phyloP scores from a whole-genome alignment of 179 eudicot genomes.

The Silene coronaria region DNA sequence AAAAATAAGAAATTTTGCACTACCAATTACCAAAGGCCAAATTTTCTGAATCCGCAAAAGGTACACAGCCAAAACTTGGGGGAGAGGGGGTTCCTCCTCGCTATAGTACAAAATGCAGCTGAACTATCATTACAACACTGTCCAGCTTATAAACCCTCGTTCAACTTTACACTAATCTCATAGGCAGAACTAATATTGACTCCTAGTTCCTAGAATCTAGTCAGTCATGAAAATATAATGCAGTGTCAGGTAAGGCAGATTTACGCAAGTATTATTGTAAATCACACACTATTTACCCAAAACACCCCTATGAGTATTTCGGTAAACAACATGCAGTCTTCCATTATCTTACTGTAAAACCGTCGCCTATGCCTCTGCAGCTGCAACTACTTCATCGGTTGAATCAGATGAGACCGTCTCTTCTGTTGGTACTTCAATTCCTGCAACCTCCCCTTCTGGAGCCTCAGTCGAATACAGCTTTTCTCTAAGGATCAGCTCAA shows the following conservation, averaged over 20 bases:
- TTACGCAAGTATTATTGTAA: background rate
- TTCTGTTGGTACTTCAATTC: conserved; percentile 26
- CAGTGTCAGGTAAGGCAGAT: too few relatives aligned
- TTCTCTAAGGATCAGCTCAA: conserved; percentile 45
- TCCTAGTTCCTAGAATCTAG: background rate
- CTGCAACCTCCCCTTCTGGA: conserved; percentile 14
- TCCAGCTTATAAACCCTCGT: background rate
- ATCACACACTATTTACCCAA: background rate
- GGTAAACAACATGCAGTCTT: background rate
- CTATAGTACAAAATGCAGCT: background rate
- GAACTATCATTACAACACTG: background rate
- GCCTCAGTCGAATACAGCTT: conserved; percentile 32
- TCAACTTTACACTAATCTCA: background rate
- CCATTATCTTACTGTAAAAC: background rate
- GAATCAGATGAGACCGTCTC: conserved; percentile 33
- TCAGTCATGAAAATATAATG: background rate
- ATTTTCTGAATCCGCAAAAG: background rate
- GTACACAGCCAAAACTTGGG: conserved; percentile 2
- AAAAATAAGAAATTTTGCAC: background rate
- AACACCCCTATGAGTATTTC: background rate
- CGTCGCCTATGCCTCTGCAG: conserved; percentile 9
- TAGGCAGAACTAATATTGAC: background rate
- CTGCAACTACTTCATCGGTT: conserved; percentile 45
- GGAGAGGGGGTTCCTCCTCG: background rate
- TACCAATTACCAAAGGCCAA: background rate